Evolutionary conservation across 2,329 filamentous ascomycete genomes (phyloP), one percentile per base, ranked within the genome.

Genomic region (Fusarium equiseti): DNA sequence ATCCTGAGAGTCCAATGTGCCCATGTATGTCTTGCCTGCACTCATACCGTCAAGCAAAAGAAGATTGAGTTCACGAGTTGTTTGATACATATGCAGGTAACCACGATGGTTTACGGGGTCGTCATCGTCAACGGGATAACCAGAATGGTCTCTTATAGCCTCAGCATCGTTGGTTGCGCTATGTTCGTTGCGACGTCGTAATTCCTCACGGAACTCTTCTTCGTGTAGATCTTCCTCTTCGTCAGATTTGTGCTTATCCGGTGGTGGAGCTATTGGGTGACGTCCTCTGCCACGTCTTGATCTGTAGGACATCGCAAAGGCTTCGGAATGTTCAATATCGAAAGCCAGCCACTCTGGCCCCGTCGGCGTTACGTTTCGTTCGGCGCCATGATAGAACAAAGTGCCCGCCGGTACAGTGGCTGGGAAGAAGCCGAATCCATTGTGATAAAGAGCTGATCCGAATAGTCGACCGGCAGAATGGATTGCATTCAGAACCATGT

Each of bases 381-480:
- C 71, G 1, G 84, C 85, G 15, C 92, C 92, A 75, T 94, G 92
- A 73, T 93, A 92, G 12, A 94, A 78, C 38, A 90, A 80, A 0
- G 89, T 91, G 5, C 89, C 90, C 20, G 83, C 81, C 0, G 91
- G 91, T 1, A 94, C 85, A 0, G 84, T 86, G 2, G 87, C 91
- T 0, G 91, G 83, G 73, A 93, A 92, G 71, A 92, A 85, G 2
- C 89, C 89, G 84, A 94, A 90, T 59, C 92, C 92, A 76, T 94
- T 94, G 78, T 94, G 92, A 63, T 92, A 86, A 5, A 92, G 76
- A 0, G 90, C 90, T 0, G 90, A 92, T 2, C 90, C 91, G 88
- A 90, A 94, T 82, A 94, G 91, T 38, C 92, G 85, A 82, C 92
- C 89, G 1, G 91, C 90, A 12, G 89, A 89, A 70, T 93, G 89